These are phyloP conservation scores for Plasmodium adleri DNA, from an alignment of 169 alveolate genomes.

Conservation along the genomic window DNA sequence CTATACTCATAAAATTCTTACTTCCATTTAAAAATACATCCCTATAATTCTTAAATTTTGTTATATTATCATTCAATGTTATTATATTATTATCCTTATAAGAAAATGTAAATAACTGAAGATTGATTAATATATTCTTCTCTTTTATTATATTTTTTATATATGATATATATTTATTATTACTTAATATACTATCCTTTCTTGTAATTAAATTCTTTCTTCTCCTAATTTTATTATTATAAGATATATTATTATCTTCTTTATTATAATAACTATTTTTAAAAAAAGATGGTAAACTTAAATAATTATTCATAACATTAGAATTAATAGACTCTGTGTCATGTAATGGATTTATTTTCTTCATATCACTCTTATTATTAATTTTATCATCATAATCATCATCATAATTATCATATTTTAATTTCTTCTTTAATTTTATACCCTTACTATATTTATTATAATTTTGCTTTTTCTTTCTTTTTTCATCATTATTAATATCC, in stretches of 20 bases:
- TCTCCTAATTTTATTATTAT: constrained; percentile 15
- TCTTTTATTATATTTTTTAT: constrained; percentile 64
- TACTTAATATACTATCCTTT: constrained; percentile 50
- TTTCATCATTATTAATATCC: background rate
- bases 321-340: constrained; percentile 62
- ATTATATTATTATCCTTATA: constrained; percentile 75
- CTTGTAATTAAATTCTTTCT: constrained; percentile 8
- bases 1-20: constrained; percentile 15
- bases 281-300: constrained; percentile 65
- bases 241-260: no score
- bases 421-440: constrained; percentile 11
- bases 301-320: constrained; percentile 21
- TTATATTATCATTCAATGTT: constrained; percentile 69
- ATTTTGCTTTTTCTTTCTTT: background rate
- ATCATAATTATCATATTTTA: constrained; percentile 10
- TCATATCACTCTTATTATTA: constrained; percentile 15
- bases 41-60: constrained; percentile 72
- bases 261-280: constrained; percentile 15
- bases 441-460: background rate
- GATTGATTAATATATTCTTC: constrained; percentile 49
- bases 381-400: background rate
- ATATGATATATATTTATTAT: constrained; percentile 59
- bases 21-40: constrained; percentile 58
- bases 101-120: constrained; percentile 69
- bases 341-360: constrained; percentile 40